Evolutionary conservation across 768 basidiomycete species (phyloP).

Genomic region (Lepiota brunneoincarnata): DNA sequence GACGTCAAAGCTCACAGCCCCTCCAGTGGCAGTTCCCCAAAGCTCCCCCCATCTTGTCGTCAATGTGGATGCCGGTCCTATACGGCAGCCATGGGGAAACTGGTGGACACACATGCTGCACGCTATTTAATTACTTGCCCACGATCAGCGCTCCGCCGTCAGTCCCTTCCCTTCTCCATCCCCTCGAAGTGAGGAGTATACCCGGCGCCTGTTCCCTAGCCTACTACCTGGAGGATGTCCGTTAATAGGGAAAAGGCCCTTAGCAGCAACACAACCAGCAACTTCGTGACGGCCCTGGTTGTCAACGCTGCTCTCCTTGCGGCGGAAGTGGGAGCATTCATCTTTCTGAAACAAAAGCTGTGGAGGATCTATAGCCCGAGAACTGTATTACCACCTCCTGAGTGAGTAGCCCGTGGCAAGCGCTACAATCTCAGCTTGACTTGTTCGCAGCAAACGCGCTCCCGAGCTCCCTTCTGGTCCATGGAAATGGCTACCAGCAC

Average conservation of each 20-base stretch:
- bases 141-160: not conserved
- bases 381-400: slow-evolving; percentile 56
- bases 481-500: slow-evolving; percentile 52
- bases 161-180: not conserved
- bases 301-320: slow-evolving; percentile 48
- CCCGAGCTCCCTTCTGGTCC: slow-evolving; percentile 38
- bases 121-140: too few species aligned
- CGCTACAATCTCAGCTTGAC: not conserved
- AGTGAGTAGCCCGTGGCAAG: slow-evolving; percentile 29
- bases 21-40: too few species aligned
- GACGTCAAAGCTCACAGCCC: too few species aligned
- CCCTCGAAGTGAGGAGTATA: not conserved
- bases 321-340: slow-evolving; percentile 52
- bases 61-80: too few species aligned
- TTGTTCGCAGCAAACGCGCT: slow-evolving; percentile 38
- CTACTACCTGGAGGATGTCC: not conserved
- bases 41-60: too few species aligned
- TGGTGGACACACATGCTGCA: too few species aligned
- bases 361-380: slow-evolving; percentile 60
- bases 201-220: not conserved
- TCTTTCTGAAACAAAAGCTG: slow-evolving; percentile 54
- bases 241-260: slow-evolving; percentile 16
- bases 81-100: too few species aligned
- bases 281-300: slow-evolving; percentile 61
- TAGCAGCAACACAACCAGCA: slow-evolving; percentile 34